Base-by-base conservation (phyloP, 2,329 filamentous ascomycete genomes). In the Microsporum canis region DNA sequence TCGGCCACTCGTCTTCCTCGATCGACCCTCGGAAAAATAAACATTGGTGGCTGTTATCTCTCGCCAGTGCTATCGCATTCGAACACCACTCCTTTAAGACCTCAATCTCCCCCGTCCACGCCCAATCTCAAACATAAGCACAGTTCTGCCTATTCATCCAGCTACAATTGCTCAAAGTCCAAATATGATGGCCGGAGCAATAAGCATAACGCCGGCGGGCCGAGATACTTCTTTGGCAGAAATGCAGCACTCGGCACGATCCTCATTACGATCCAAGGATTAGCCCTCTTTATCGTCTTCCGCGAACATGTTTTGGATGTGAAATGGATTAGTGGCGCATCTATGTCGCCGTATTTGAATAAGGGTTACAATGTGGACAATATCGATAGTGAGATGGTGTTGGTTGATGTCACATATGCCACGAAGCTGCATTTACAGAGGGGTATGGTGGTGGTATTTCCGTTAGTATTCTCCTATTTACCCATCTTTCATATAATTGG, bases 271-370 rank as follows among this genome's bases (percentile, higher is more conserved):
- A 31, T 55, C 33, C 39, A 47, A 34, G 36, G 47, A 12, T 17
- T 60, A 47, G 41, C 47, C 6, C 27, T 57, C 27, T 43, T 57
- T n/a, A 57, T 57, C 8, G 55, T 76, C 63, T 68, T 78, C 66
- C 69, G 71, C 29, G 72, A 76, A 61, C 71, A 79, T 63, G 69
- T 77, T 43, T 63, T 72, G 55, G 71, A 75, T 38, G 65, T 76
- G 31, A 74, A 76, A 69, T 73, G 72, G 68, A 75, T 79, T 51
- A 69, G 68, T 12, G 78, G 78, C 0, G 73, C 73, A 3, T 90
- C 87, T 23, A 94, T 94, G 89, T 87, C 87, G 60, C 89, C 89
- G 0, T 87, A 85, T 63, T 76, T 92, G 60, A 91, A 91, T 68
- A 78, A 84, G 62, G 81, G 85, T 59, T 85, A 84, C 78, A 62